A percentile compares a stretch with the other conserved stretches of the same genome.
These are phyloP conservation scores for Trichoderma aggressivum DNA, from an alignment of 2,329 filamentous ascomycete species.

Conservation along the genomic window DNA sequence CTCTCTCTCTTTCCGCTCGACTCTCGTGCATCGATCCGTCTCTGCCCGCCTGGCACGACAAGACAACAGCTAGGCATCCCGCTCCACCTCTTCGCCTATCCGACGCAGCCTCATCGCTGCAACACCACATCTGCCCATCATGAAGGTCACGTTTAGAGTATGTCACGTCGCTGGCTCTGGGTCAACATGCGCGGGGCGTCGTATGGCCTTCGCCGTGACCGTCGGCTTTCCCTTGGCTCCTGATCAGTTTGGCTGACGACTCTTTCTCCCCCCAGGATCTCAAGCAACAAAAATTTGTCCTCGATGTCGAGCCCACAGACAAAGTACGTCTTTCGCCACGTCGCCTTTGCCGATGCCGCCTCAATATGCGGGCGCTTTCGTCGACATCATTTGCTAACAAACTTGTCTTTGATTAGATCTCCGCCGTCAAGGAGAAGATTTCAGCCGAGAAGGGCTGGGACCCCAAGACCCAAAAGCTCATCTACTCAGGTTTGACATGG, in stretches of 20 bases:
- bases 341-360: background rate
- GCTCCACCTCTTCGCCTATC: conserved; percentile 5
- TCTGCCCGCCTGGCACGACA: conserved; percentile 6
- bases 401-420: conserved; percentile 57
- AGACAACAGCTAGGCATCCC: conserved; percentile 10
- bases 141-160: conserved; percentile 69
- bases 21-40: background rate
- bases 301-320: conserved; percentile 91
- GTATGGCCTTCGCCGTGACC: background rate
- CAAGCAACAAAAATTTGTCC: conserved; percentile 96
- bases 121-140: conserved; percentile 43
- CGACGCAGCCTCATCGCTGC: conserved; percentile 31
- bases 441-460: conserved; percentile 92
- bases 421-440: conserved; percentile 89
- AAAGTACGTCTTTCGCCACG: conserved; percentile 61
- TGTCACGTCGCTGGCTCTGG: conserved; percentile 32
- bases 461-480: conserved; percentile 84
- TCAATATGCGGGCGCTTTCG: conserved; percentile 13
- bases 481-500: conserved; percentile 78
- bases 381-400: conserved; percentile 13
- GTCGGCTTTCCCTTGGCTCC: too few species aligned
- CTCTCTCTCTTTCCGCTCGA: background rate
- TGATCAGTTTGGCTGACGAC: background rate
- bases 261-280: conserved; percentile 64
- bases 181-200: background rate